A percentile compares a stretch with the other conserved stretches of the same genome.
phyloP scores from a whole-genome alignment of 495 filamentous ascomycete species.

The Pyrenopolyporus hunteri region DNA sequence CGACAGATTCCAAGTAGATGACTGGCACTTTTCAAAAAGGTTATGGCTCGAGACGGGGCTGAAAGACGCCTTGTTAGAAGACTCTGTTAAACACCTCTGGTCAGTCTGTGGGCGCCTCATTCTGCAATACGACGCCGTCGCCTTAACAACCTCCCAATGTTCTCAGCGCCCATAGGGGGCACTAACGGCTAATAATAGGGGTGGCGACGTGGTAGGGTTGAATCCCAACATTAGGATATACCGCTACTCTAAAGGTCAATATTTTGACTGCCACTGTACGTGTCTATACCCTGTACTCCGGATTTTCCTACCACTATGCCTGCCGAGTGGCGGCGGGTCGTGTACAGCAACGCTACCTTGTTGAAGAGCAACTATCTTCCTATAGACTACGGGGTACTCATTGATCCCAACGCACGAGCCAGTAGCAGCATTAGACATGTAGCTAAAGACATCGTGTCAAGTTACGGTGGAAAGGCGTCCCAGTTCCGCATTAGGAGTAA shows the following conservation, averaged over 20 bases:
- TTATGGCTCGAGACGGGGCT: conserved; percentile 73
- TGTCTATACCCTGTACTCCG: conserved; percentile 26
- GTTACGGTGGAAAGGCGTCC: background rate
- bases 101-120: conserved; percentile 39
- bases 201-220: conserved; percentile 81
- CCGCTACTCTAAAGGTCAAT: conserved; percentile 85
- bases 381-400: too few relatives aligned
- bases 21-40: conserved; percentile 72
- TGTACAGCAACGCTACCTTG: conserved; percentile 5
- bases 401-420: background rate
- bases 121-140: conserved; percentile 2
- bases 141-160: conserved; percentile 4
- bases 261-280: conserved; percentile 87
- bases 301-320: conserved; percentile 10
- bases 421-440: background rate
- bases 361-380: background rate
- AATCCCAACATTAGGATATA: conserved; percentile 92
- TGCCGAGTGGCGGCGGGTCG: background rate
- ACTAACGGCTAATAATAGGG: conserved; percentile 60
- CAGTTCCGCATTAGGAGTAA: background rate
- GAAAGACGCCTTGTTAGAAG: conserved; percentile 51
- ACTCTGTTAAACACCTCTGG: conserved; percentile 42
- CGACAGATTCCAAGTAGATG: conserved; percentile 86
- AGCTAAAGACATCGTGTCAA: background rate
- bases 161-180: background rate